Base-by-base conservation (phyloP, 2,329 filamentous ascomycete species). In the Penicillium sp. region DNA sequence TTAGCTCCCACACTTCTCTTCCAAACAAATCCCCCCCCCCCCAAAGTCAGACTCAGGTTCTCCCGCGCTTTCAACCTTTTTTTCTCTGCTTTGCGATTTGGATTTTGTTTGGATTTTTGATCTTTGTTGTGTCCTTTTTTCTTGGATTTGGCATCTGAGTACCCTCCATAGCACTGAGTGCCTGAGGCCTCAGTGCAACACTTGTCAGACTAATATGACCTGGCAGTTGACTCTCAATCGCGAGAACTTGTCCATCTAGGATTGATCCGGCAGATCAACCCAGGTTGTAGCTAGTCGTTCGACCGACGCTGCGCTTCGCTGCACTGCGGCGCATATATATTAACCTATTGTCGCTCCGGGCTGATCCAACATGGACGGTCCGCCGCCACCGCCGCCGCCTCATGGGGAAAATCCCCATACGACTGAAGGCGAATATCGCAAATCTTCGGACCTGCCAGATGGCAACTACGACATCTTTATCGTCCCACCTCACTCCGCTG, bases 401-500 rank as follows among this genome's bases (percentile, higher is more conserved):
- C 92, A 96, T 78, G 91, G 92, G 76, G 83, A 86, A 70, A 88
- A 86, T 65, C 89, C 91, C 49, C 88, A 88, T 73, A 85, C 84
- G 21, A 82, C 85, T 51, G 82, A 85, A 38, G 79, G 81, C 27
- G 73, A 74, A 60, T 77, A 78, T 57, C 74, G 75, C 56, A 77
- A 73, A 60, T 67, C 73, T 7, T 75, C 75, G 51, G 89, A 89
- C 56, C 80, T 97, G 48, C 93, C 93, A 3, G 83, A 89, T 1
- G 93, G 93, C 55, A 96, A 94, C 73, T 97, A 96, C 77, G 93
- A 97, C 79, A 96, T 97, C 72, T 97, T 97, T 79, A 89, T 97
- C 73, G 93, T 97, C 69, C 93, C 93, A 8, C 91, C 93, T 47
- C 92, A 96, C 75, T 93, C 92, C 12, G 84, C 93, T 7, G 93